These are phyloP conservation scores for Phytophthora vignae DNA, from an alignment of 352 stramenopile genomes.

Conservation along the genomic window DNA sequence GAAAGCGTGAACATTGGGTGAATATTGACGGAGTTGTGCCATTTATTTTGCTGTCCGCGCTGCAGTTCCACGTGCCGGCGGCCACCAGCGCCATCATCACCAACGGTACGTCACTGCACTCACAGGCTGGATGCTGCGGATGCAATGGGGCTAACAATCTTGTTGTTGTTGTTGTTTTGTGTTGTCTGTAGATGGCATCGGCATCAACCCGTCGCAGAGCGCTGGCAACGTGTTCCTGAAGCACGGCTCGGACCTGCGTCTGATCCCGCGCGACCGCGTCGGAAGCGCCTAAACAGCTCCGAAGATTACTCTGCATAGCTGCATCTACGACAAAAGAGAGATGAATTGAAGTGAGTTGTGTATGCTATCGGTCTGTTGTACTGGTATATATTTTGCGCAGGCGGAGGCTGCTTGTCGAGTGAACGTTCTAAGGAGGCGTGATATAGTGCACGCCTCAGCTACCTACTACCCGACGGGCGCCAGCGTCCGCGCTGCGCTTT, in stretches of 20 bases:
- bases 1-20: not conserved
- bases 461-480: not conserved
- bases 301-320: not conserved
- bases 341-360: not conserved
- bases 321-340: constrained; percentile 8
- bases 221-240: constrained; percentile 88
- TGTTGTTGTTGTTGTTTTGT: not conserved
- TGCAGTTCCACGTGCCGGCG: constrained; percentile 80
- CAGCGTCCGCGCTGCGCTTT: constrained; percentile 5
- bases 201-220: constrained; percentile 86
- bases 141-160: no score
- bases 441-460: not conserved
- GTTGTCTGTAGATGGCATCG: constrained; percentile 73
- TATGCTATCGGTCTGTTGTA: constrained; percentile 35
- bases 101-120: constrained; percentile 51
- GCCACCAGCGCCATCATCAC: constrained; percentile 91
- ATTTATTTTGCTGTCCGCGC: constrained; percentile 8
- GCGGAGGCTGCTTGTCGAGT: constrained; percentile 23
- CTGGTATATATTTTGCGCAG: constrained; percentile 37
- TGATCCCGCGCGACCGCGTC: constrained; percentile 87
- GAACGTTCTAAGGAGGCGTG: constrained; percentile 15
- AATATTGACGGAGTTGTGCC: constrained; percentile 22
- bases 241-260: constrained; percentile 81
- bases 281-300: constrained; percentile 26
- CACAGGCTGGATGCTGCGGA: not conserved